phyloP scores from a whole-genome alignment of 2,329 filamentous ascomycete species.

The Pezicula neosporulosa region DNA sequence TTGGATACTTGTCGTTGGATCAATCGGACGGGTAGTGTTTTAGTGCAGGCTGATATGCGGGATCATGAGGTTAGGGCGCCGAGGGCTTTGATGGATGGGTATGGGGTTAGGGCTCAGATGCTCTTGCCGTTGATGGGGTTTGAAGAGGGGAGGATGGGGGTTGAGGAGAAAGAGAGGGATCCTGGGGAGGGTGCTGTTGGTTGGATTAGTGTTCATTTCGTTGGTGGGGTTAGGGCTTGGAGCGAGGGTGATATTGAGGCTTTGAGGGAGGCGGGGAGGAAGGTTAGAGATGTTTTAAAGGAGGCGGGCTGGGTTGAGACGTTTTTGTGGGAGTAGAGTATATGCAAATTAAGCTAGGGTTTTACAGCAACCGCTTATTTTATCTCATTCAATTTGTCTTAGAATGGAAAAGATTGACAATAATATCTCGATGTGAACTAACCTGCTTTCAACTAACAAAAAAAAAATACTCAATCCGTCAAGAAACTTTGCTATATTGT shows the following conservation, averaged over 20 bases:
- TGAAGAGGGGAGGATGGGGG: neutral
- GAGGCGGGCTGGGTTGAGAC: neutral
- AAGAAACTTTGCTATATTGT: too few relatives aligned
- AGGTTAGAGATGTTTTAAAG: neutral
- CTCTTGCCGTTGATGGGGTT: neutral
- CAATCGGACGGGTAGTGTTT: neutral
- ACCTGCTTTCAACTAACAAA: too few relatives aligned
- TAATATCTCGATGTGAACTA: too few relatives aligned
- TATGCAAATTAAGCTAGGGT: too few relatives aligned
- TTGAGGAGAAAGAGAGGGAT: too few relatives aligned
- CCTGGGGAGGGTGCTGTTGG: neutral
- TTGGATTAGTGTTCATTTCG: slow-evolving; percentile 1
- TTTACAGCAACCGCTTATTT: too few relatives aligned
- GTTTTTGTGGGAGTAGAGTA: neutral
- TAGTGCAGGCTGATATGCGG: neutral
- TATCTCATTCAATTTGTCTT: too few relatives aligned
- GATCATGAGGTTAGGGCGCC: neutral
- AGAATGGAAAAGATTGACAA: too few relatives aligned
- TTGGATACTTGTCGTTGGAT: neutral
- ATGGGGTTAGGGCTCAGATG: slow-evolving; percentile 1
- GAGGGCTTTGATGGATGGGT: neutral
- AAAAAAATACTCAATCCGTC: too few relatives aligned
- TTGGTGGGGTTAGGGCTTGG: neutral
- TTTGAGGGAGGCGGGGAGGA: neutral
- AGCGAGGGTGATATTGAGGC: neutral